phyloP scores from a whole-genome alignment of 1,139 yeast genomes.

The Hyphopichia wangnamkhiaoensis region DNA sequence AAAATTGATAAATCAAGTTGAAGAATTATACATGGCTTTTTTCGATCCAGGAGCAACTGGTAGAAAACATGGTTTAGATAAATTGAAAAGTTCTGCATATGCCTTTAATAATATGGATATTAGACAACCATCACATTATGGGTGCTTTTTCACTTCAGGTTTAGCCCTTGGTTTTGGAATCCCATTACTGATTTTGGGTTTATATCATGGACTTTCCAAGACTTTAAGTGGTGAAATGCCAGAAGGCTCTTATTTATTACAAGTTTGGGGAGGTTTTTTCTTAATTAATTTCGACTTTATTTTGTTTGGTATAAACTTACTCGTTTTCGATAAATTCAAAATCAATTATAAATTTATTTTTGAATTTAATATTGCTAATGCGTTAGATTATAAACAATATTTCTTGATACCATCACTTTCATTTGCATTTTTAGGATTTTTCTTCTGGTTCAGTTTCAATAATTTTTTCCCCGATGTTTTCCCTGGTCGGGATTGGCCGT shows the following conservation, averaged over 20 bases:
- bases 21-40: slow-evolving; percentile 64
- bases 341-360: slow-evolving; percentile 91
- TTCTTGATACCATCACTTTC: slow-evolving; percentile 62
- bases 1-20: slow-evolving; percentile 59
- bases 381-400: slow-evolving; percentile 67
- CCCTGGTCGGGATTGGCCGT: slow-evolving; percentile 78
- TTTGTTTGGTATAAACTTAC: slow-evolving; percentile 68
- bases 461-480: slow-evolving; percentile 63
- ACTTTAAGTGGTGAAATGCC: slow-evolving; percentile 41
- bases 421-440: slow-evolving; percentile 55
- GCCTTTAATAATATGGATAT: slow-evolving; percentile 36
- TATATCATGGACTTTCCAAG: slow-evolving; percentile 50
- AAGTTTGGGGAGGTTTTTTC: slow-evolving; percentile 92
- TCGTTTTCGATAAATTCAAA: slow-evolving; percentile 70
- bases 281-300: slow-evolving; percentile 58
- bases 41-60: slow-evolving; percentile 68
- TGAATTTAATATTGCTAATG: slow-evolving; percentile 75
- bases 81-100: slow-evolving; percentile 54
- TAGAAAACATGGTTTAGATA: slow-evolving; percentile 73
- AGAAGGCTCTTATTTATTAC: slow-evolving; percentile 63
- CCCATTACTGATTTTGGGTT: slow-evolving; percentile 58
- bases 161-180: slow-evolving; percentile 67
- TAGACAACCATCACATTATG: slow-evolving; percentile 34
- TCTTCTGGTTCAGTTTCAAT: slow-evolving; percentile 75
- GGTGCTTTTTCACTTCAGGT: slow-evolving; percentile 59